Evolutionary conservation across 1,139 yeast species (phyloP).

Genomic region (Kodamaea suecica): DNA sequence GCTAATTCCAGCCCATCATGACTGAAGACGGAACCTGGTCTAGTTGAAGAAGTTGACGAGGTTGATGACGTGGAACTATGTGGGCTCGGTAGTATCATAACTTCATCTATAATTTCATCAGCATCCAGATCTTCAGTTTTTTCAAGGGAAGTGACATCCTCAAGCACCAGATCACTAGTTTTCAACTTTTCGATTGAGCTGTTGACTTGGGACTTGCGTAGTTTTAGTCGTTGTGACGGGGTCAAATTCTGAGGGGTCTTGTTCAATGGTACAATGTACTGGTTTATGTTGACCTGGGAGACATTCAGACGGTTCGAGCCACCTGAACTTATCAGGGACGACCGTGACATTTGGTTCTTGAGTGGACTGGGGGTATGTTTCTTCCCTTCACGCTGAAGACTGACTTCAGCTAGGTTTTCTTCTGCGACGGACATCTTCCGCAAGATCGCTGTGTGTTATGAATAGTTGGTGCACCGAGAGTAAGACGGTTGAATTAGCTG

Average conservation of each 20-base stretch:
- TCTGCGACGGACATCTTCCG: constrained; percentile 1
- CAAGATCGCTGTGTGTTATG: background rate
- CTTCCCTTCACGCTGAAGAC: constrained; percentile 1
- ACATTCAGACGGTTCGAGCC: constrained; percentile 6
- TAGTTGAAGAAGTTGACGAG: constrained; percentile 32
- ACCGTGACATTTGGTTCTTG: constrained; percentile 19
- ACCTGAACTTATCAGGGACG: constrained; percentile 19
- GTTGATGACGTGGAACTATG: constrained; percentile 14
- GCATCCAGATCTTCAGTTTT: constrained; percentile 52
- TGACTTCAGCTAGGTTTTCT: constrained; percentile 1
- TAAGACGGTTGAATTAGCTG: no score
- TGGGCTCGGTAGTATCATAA: constrained; percentile 39
- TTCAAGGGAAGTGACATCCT: constrained; percentile 6
- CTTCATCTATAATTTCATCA: constrained; percentile 62
- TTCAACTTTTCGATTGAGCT: constrained; percentile 23
- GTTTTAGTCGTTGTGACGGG: constrained; percentile 38
- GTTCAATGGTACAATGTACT: constrained; percentile 15
- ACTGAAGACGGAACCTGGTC: constrained; percentile 44
- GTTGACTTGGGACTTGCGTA: constrained; percentile 30
- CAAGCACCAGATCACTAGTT: constrained; percentile 12
- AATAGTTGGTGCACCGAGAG: no score
- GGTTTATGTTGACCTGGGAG: background rate
- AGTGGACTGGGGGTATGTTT: constrained; percentile 19
- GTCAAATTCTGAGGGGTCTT: constrained; percentile 32
- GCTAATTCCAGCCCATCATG: constrained; percentile 17